Evolutionary conservation across 164 flowering plant genomes (phyloP).

Genomic region (grape (Vitis vinifera)): DNA sequence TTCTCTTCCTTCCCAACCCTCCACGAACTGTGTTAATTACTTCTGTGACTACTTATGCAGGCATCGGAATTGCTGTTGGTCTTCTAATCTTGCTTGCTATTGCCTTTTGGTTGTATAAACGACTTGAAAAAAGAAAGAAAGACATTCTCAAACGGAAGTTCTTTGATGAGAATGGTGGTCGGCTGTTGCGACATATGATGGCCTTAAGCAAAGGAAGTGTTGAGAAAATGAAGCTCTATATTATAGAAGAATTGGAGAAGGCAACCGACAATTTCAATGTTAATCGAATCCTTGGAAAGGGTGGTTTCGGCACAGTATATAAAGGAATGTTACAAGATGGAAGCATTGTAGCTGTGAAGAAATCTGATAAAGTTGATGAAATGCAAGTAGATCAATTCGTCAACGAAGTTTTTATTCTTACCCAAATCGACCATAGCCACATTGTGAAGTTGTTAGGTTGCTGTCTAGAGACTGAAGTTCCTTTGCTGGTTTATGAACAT

Average conservation of each 20-base stretch:
- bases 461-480: not conserved
- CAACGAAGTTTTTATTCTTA: not conserved
- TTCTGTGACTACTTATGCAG: too few species aligned
- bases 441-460: not conserved
- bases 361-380: not conserved
- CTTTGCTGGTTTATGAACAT: not conserved
- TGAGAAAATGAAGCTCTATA: not conserved
- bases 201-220: not conserved
- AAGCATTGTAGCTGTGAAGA: slow-evolving; percentile 1
- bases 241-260: not conserved
- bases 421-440: too few species aligned
- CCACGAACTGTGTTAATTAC: too few species aligned
- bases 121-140: not conserved
- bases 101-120: not conserved
- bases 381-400: not conserved
- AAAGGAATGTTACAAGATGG: slow-evolving; percentile 3
- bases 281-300: not conserved
- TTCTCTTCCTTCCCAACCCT: too few species aligned
- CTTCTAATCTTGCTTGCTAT: not conserved
- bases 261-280: not conserved
- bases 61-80: too few species aligned
- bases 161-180: not conserved
- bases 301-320: not conserved
- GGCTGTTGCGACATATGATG: not conserved
- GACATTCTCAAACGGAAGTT: not conserved